Conservation (phyloP, 1,284 basidiomycete genomes). For the Puccinia triticina region DNA sequence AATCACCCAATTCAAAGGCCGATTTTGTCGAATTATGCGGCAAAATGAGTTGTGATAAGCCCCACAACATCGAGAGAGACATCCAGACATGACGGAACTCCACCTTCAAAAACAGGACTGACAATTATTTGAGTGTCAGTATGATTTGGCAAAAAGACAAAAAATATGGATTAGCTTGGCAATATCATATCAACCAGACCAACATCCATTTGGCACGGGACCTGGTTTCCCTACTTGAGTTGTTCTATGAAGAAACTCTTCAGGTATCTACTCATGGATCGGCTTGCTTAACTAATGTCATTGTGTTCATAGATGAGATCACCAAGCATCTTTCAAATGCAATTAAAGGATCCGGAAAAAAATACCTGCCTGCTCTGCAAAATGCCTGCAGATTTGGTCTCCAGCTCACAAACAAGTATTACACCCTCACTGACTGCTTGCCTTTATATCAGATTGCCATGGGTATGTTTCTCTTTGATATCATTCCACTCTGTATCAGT, state of each 20-base stretch:
- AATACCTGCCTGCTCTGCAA: neutral
- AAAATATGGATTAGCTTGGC: too few relatives aligned
- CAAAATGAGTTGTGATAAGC: neutral
- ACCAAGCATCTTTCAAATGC: too few relatives aligned
- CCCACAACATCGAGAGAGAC: too few relatives aligned
- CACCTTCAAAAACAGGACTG: neutral
- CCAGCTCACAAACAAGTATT: neutral
- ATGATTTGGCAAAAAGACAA: too few relatives aligned
- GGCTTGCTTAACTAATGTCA: too few relatives aligned
- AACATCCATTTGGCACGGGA: neutral
- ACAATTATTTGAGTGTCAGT: neutral
- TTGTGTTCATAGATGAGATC: too few relatives aligned
- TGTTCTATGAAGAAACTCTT: conserved; percentile 10
- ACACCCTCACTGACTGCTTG: neutral
- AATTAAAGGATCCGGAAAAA: neutral
- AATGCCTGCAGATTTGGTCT: neutral
- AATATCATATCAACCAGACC: neutral
- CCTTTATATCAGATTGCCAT: too few relatives aligned
- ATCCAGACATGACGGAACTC: neutral
- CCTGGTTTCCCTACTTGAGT: neutral
- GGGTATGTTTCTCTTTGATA: neutral
- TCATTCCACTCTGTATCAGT: neutral
- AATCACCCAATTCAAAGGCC: conserved; percentile 7
- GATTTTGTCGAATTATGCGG: neutral
- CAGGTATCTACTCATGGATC: too few relatives aligned